A percentile compares a stretch with the other conserved stretches of the same genome.
Conservation (phyloP, 225 moss, liverwort and hornwort genomes). For the Straminergon stramineum region DNA sequence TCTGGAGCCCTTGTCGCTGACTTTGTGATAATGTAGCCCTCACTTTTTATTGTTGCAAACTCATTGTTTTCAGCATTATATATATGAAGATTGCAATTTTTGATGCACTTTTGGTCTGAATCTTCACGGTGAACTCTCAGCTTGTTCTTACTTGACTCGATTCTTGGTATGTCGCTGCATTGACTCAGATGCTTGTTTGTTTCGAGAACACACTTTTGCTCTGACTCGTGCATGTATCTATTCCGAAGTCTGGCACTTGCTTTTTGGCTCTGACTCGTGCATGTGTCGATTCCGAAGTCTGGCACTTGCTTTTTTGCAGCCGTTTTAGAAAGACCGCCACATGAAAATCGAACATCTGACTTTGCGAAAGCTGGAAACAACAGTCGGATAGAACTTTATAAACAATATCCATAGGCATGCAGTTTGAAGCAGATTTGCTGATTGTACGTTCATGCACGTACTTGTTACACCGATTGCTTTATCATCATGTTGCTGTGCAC, state of each 20-base stretch:
- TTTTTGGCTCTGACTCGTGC: neutral
- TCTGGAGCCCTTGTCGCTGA: neutral
- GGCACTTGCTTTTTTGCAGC: neutral
- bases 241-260: neutral
- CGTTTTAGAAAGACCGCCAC: neutral
- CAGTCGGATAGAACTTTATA: neutral
- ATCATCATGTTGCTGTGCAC: neutral
- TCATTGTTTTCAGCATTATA: neutral
- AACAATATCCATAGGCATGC: neutral
- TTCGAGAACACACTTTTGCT: neutral
- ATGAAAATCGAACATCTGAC: neutral
- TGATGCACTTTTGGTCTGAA: neutral
- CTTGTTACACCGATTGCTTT: neutral
- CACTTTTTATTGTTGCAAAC: neutral
- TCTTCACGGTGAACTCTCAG: neutral
- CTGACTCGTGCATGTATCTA: neutral
- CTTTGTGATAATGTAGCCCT: neutral
- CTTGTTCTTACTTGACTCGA: neutral
- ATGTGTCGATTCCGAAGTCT: too few relatives aligned
- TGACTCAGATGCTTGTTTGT: neutral
- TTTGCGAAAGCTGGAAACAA: neutral
- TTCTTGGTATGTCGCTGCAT: neutral
- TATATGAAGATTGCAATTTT: neutral
- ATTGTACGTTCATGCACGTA: neutral
- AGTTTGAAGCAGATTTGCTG: neutral